Percentiles rank a stretch among this genome's conserved stretches.
These are phyloP conservation scores for Saccharomycopsis babjevae DNA, from an alignment of 805 yeast species.

Conservation along the genomic window DNA sequence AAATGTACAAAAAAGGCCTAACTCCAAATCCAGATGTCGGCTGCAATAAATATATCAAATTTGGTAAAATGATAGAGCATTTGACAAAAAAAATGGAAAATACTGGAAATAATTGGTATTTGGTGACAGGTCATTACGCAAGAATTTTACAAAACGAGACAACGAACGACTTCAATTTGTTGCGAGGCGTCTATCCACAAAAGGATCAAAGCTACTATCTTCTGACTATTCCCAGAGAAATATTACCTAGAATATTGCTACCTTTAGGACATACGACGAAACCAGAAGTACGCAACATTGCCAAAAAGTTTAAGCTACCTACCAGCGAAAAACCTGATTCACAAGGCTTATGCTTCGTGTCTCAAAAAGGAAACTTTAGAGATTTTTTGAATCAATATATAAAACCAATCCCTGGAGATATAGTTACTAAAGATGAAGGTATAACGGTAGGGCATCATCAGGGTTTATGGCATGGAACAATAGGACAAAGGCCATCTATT, in stretches of 20 bases:
- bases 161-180: slow-evolving; percentile 33
- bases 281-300: slow-evolving; percentile 63
- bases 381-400: slow-evolving; percentile 69
- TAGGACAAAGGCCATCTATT: slow-evolving; percentile 76
- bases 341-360: slow-evolving; percentile 89
- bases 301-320: slow-evolving; percentile 40
- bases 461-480: slow-evolving; percentile 92
- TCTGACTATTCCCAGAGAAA: slow-evolving; percentile 46
- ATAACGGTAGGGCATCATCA: slow-evolving; percentile 68
- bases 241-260: slow-evolving; percentile 44
- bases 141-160: slow-evolving; percentile 33
- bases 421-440: slow-evolving; percentile 64
- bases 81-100: slow-evolving; percentile 30
- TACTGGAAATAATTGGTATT: slow-evolving; percentile 47
- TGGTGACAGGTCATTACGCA: slow-evolving; percentile 84
- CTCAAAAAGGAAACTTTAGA: slow-evolving; percentile 51
- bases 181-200: slow-evolving; percentile 44
- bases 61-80: slow-evolving; percentile 63
- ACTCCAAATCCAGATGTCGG: slow-evolving; percentile 95
- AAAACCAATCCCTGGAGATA: slow-evolving; percentile 63
- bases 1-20: slow-evolving; percentile 53
- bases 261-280: slow-evolving; percentile 78
- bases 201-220: slow-evolving; percentile 93
- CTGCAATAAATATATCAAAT: slow-evolving; percentile 79
- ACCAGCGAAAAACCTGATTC: slow-evolving; percentile 84